Evolutionary conservation across 202 grass and related monocot species (phyloP), one percentile per base, ranked within the genome.

Genomic region (Panicum virgatum): DNA sequence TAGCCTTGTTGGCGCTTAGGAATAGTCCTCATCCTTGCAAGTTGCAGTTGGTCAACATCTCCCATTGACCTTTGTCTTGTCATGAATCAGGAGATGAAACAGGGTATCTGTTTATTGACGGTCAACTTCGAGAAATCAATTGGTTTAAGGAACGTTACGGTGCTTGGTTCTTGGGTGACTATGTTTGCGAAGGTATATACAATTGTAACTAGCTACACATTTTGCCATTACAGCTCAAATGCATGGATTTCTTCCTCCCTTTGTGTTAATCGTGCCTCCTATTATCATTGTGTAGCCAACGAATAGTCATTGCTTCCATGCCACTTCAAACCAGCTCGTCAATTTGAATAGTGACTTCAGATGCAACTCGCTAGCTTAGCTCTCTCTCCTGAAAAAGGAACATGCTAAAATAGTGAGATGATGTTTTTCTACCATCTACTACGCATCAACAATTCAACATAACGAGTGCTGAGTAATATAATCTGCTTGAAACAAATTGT

Each of bases 151-250:
- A 94, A 67, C 79, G 85, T 23, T 96, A 86, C 16, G 89, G 96
- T 18, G 91, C 93, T 80, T 99, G 93, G 96, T 99, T 99, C 79
- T 77, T 99, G 66, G 96, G 91, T 65, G 88, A 99, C 74, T 99
- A 94, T 89, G 96, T 92, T 25, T 96, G 91, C 61, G 89, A 92
- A 99, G 93, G 93, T 96, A 88, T 69, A 36, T 85, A 47, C 73
- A 57, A 52, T 51, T n/a, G 68, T 66, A 77, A 71, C 13, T 42
- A 40, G 38, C 52, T 20, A 36, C 26, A 38, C 8, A 86, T 32
- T 80, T 88, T 12, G 6, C 7, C 29, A 37, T 77, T 66, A 36
- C 29, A 23, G 18, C 56, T 26, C 19, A 69, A 74, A 76, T 76
- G 51, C 9, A 66, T 71, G 42, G n/a, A 59, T 60, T 74, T 58